Base-by-base conservation (phyloP, 257 asterid genomes). In the Marsdenia floribunda region DNA sequence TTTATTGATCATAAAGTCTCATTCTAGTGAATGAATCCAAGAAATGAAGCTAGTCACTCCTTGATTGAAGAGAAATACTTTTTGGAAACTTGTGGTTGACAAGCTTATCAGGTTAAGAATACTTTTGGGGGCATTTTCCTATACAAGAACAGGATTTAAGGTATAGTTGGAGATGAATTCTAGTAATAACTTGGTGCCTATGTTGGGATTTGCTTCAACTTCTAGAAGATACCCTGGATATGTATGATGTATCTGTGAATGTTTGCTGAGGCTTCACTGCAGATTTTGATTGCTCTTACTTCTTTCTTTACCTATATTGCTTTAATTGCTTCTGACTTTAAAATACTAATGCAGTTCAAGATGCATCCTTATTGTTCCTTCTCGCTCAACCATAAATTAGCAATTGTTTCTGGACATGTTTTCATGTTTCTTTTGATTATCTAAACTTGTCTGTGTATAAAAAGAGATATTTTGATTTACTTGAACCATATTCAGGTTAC, bases 401-500 rank as follows among this genome's bases (percentile, higher is more conserved):
- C 53, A 52, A 71, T 50, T 22, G 26, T 21, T 55, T 13, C 26
- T 9, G 54, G 15, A 29, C 33, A 10, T 52, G 6, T 12, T 73
- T 49, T 58, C 22, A 6, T 13, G 24, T 38, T 33, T 29, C 42
- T n/a, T 40, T 44, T 15, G 24, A 38, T 72, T 55, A 10, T 33
- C 12, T 72, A 40, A 38, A 54, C 1, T 61, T 18, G 54, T 5
- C 15, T 24, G 49, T 72, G 24, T 19, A 53, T 33, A 13, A 71
- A 63, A 72, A 37, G 63, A 8, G 11, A 60, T 24, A 40, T 19
- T 40, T 11, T 42, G 24, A 26, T 26, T 63, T 46, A 18, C 29
- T 63, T 74, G 58, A 47, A 74, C 63, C 29, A 29, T 46, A 49
- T 29, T 63, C 78, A 74, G 78, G 78, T 74, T 18, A 19, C 77